Conservation (phyloP, 768 basidiomycete species). For the Kondoa subrosea region DNA sequence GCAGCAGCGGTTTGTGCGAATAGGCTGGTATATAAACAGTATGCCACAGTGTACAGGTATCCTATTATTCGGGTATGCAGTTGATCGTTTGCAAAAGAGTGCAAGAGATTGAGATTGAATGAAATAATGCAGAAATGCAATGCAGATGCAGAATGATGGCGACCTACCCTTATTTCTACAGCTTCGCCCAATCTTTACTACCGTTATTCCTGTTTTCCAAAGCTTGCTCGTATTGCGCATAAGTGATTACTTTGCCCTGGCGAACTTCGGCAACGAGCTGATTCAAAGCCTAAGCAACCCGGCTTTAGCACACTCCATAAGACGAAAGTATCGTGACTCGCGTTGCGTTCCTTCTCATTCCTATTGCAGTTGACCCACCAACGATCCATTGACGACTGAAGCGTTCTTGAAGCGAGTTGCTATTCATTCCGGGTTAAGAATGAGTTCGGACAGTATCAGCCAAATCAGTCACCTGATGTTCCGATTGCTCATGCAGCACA, state of each 20-base stretch:
- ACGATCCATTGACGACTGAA: neutral
- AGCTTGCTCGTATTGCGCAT: neutral
- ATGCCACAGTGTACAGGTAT: no score
- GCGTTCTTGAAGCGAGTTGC: neutral
- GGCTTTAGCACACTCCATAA: neutral
- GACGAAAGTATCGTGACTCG: neutral
- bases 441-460: neutral
- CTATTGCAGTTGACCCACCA: neutral
- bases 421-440: neutral
- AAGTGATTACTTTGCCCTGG: neutral
- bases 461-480: neutral
- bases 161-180: neutral
- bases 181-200: neutral
- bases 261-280: neutral
- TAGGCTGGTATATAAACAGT: no score
- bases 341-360: neutral
- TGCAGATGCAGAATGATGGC: neutral
- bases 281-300: neutral
- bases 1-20: no score
- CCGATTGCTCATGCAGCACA: conserved; percentile 47
- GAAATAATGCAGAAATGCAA: no score
- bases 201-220: neutral
- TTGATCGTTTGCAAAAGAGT: no score
- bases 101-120: no score
- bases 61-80: no score